Evolutionary conservation across 208 protist genomes (phyloP), one percentile per base, ranked within the genome.

Genomic region (Blechomonas ayalai): DNA sequence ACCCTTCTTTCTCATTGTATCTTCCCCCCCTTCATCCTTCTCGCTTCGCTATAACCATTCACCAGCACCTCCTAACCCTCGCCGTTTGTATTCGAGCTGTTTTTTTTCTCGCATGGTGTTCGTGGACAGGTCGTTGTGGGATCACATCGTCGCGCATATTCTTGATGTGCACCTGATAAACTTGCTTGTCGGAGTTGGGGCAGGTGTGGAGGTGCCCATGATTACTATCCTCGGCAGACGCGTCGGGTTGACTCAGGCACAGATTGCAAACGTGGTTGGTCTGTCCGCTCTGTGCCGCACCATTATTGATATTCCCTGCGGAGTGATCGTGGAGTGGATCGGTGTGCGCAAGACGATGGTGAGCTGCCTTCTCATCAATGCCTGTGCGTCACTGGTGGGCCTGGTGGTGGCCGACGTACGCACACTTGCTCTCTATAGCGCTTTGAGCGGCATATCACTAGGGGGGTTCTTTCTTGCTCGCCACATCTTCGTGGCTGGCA

Each of bases 131-230:
- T 7, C n/a, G n/a, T n/a, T n/a, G n/a, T n/a, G n/a, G n/a, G n/a
- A n/a, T n/a, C n/a, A n/a, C n/a, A n/a, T 73, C 39, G 69, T 59
- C 29, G 65, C 57, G 3, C 67, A 82, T n/a, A 51, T 86, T 13
- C 44, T 91, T 6, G 71, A 86, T 63, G 65, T 91, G 7, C 82
- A 92, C 23, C 33, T 93, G 20, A 68, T 76, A 12, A 93, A 90
- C 57, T 61, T 82, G 32, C 49, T 93, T 12, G 73, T 90, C 27
- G 80, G 84, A 23, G 57, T 93, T 10, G 60, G 68, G 26, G 65
- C 71, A 7, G 73, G 66, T 25, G 50, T 93, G 13, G 84, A 83
- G 50, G 66, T 88, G 18, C 80, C 80, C 33, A 64, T 93, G 9
- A 48, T 86, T 25, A 81, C 71, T 8, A 74, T 85, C 34, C 40